phyloP scores from a whole-genome alignment of 176 grass and related monocot genomes.

The Otatea glauca region DNA sequence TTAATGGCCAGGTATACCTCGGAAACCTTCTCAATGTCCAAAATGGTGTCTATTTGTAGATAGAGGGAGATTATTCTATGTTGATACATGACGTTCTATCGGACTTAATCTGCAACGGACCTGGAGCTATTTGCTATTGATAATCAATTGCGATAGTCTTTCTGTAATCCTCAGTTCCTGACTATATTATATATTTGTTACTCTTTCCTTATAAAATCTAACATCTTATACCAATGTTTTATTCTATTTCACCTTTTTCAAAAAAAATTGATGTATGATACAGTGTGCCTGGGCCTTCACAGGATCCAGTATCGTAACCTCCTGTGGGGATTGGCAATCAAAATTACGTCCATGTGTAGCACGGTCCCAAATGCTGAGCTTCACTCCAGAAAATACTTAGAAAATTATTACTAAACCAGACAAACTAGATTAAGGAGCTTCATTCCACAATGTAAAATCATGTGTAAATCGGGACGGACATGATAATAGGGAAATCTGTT shows the following conservation, averaged over 20 bases:
- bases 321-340: background rate
- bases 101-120: background rate
- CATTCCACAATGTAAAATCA: constrained; percentile 4
- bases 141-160: constrained; percentile 9
- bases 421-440: constrained; percentile 12
- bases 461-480: constrained; percentile 14
- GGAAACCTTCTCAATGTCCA: background rate
- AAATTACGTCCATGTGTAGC: background rate
- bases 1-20: background rate
- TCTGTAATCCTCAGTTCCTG: constrained; percentile 13
- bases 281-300: background rate
- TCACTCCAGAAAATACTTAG: constrained; percentile 10
- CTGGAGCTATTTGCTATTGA: constrained; percentile 6
- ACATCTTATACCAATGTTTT: constrained; percentile 19
- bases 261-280: background rate
- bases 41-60: background rate
- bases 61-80: background rate
- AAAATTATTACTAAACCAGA: constrained; percentile 28
- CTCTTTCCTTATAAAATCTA: background rate
- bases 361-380: background rate
- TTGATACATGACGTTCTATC: background rate
- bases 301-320: background rate
- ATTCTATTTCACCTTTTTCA: background rate
- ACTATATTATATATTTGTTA: background rate
- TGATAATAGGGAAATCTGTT: constrained; percentile 5